A percentile compares a stretch with the other conserved stretches of the same genome.
Evolutionary conservation across 2,329 filamentous ascomycete genomes (phyloP).

Genomic region (Lomentospora prolificans): DNA sequence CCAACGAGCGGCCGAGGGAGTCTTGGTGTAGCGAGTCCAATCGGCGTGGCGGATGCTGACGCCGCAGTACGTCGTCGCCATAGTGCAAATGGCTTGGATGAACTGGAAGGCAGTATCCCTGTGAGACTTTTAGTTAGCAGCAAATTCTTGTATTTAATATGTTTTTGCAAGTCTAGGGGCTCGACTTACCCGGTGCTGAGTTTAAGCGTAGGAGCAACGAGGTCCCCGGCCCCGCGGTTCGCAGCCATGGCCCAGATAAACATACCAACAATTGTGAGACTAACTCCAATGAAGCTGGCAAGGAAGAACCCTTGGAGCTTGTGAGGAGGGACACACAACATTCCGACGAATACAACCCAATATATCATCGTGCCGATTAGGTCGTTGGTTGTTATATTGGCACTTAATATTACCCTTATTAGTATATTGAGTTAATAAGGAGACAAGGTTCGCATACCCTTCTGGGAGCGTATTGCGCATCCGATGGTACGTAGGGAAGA

Average conservation of each 20-base stretch:
- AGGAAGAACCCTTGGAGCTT: background rate
- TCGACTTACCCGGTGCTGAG: background rate
- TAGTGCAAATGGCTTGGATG: background rate
- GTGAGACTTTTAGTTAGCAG: slow-evolving; percentile 4
- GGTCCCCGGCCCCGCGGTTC: background rate
- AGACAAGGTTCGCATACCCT: slow-evolving; percentile 1
- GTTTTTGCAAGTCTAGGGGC: too few species aligned
- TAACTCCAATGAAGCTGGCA: background rate
- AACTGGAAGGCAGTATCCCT: slow-evolving; percentile 8
- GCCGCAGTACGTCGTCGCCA: background rate
- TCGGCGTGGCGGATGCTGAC: background rate
- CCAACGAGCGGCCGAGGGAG: background rate
- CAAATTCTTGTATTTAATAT: slow-evolving; percentile 5
- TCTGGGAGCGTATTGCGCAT: slow-evolving; percentile 24
- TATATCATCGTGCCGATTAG: slow-evolving; percentile 27
- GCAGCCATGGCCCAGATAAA: slow-evolving; percentile 8
- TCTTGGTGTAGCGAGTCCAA: background rate
- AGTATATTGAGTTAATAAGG: background rate
- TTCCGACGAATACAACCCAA: slow-evolving; percentile 17
- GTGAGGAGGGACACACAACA: slow-evolving; percentile 7
- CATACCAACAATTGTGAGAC: background rate
- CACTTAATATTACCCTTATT: background rate
- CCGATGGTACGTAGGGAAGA: slow-evolving; percentile 23
- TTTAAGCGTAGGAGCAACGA: background rate
- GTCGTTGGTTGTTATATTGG: slow-evolving; percentile 22